A percentile compares a stretch with the other conserved stretches of the same genome.
Conservation (phyloP, 352 stramenopile species). For the Globisporangium uncinulatum region DNA sequence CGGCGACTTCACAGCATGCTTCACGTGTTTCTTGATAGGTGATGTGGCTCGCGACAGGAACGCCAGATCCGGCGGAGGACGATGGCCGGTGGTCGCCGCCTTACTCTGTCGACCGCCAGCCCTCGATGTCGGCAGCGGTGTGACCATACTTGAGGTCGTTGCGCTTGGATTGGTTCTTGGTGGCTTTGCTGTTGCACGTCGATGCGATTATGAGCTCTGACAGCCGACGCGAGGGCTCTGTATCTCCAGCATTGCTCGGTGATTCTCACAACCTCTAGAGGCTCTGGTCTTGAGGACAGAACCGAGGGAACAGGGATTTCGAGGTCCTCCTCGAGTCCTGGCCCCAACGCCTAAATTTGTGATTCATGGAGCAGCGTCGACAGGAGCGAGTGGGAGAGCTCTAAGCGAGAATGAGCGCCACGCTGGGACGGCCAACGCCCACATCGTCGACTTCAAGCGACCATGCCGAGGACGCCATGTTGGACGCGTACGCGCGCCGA, state of each 20-base stretch:
- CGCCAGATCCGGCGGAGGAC: not conserved
- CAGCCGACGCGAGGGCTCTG: not conserved
- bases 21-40: constrained; percentile 54
- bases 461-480: constrained; percentile 7
- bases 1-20: constrained; percentile 15
- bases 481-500: constrained; percentile 22
- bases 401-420: constrained; percentile 3
- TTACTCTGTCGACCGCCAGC: not conserved
- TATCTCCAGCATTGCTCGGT: no score
- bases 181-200: not conserved
- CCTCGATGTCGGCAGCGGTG: constrained; percentile 12
- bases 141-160: constrained; percentile 17
- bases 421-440: not conserved
- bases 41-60: constrained; percentile 21
- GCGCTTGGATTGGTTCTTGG: not conserved
- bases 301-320: no score
- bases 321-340: no score
- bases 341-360: no score
- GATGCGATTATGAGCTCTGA: not conserved
- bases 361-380: no score
- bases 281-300: no score
- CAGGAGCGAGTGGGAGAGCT: no score
- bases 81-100: constrained; percentile 1
- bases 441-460: not conserved
- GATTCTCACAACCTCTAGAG: no score